Percentiles rank a stretch among this genome's conserved stretches.
Conservation (phyloP, 352 stramenopile genomes). For the Saprolegnia parasitica region DNA sequence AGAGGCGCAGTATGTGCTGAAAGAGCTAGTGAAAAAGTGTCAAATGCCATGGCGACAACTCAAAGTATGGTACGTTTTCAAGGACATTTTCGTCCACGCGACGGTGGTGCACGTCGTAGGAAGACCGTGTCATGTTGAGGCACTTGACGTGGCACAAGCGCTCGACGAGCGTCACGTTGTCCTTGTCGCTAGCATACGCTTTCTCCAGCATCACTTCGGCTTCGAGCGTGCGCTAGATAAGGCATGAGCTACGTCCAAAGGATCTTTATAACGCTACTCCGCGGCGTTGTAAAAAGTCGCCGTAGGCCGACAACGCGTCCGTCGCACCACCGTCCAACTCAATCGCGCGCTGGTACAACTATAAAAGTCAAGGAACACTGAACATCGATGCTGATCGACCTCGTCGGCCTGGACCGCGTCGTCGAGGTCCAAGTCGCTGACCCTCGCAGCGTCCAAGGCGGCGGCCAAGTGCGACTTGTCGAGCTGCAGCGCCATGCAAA, state of each 20-base stretch:
- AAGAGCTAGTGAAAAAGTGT: neutral
- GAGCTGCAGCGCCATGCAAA: neutral
- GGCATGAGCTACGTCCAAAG: neutral
- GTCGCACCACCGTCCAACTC: neutral
- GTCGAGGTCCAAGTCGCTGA: neutral
- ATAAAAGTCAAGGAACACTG: neutral
- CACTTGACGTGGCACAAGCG: neutral
- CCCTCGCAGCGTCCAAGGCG: conserved; percentile 4
- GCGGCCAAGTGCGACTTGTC: neutral
- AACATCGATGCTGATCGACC: neutral
- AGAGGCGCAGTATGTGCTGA: conserved; percentile 4
- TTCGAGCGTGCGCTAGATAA: neutral
- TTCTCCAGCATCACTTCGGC: neutral
- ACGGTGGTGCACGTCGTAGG: conserved; percentile 14
- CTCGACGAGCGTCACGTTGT: neutral
- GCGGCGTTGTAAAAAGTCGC: neutral
- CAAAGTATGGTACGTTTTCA: neutral
- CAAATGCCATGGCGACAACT: no score
- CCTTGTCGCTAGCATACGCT: neutral
- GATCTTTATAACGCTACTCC: neutral
- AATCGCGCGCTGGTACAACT: neutral
- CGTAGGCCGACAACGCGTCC: neutral
- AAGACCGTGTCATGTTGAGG: conserved; percentile 9
- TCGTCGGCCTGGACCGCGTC: neutral
- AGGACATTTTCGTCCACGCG: neutral